Evolutionary conservation across 768 basidiomycete species (phyloP), one percentile per base, ranked within the genome.

Genomic region (Agaricus blazei): DNA sequence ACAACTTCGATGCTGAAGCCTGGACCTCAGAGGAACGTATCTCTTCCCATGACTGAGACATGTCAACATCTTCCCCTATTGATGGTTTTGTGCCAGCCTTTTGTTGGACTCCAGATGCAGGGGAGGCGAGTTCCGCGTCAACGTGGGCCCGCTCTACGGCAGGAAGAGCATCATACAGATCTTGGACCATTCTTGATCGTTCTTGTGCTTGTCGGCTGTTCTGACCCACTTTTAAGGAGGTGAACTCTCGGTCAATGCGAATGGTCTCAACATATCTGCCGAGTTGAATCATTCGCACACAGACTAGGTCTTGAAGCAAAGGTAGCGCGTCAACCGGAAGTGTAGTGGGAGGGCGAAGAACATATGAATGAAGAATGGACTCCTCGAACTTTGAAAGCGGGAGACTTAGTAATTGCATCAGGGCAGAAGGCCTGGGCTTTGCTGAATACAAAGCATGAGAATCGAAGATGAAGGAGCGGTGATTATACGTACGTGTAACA

Each of bases 261-360:
- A 92, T 80, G 8, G 89, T 91, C n/a, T 83, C 82, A 0, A 78
- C 69, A 61, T 85, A 84, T 56, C 81, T 79, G 3, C 89, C 90
- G 2, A 75, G 77, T 63, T 90, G 85, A 34, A 93, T 79, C 8
- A 92, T 79, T 9, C 91, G 85, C 14, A 87, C 81, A 58, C 86
- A 89, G 28, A 89, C 75, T n/a, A 93, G 77, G 59, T 93, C 88
- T 65, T 90, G 90, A 0, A 93, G 67, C 12, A 81, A 72, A 4
- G 83, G 75, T 26, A 85, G 65, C 2, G 82, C 79, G 1, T 75
- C 61, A 7, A 75, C 59, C 1, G 83, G 71, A 9, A 85, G 68
- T 0, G 70, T 58, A 4, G 70, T 56, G 2, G 86, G 79, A 2
- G 84, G 81, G 12, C 81, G 73, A 9, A 84, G 73, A 4, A 85